phyloP scores from a whole-genome alignment of 768 basidiomycete species.

The Leccinellum rugosiceps region DNA sequence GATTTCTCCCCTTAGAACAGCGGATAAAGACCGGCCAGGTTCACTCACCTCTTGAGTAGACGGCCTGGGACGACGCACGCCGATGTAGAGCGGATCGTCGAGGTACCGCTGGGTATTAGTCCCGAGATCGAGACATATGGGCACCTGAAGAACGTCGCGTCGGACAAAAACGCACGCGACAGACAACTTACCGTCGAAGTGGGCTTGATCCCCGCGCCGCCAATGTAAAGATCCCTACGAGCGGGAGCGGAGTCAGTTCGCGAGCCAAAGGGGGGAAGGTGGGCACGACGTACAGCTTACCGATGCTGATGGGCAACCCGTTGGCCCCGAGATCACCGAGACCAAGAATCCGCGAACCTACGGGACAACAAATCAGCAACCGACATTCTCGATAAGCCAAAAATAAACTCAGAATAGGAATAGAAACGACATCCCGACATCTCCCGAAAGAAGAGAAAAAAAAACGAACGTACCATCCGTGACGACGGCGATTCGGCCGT shows the following conservation, averaged over 20 bases:
- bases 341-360: slow-evolving; percentile 72
- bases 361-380: no score
- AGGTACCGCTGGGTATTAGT: slow-evolving; percentile 68
- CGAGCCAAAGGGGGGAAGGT: neutral
- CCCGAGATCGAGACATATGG: slow-evolving; percentile 71
- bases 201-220: slow-evolving; percentile 63
- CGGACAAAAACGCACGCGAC: neutral
- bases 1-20: neutral
- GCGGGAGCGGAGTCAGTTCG: neutral
- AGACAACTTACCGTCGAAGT: slow-evolving; percentile 36
- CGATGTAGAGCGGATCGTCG: slow-evolving; percentile 74
- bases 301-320: slow-evolving; percentile 56
- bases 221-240: slow-evolving; percentile 61
- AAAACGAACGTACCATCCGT: slow-evolving; percentile 55
- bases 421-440: neutral
- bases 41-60: slow-evolving; percentile 37
- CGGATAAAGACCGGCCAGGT: no score
- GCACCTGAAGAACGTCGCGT: slow-evolving; percentile 36
- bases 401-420: neutral
- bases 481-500: slow-evolving; percentile 67
- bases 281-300: slow-evolving; percentile 54
- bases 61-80: slow-evolving; percentile 56
- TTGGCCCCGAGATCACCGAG: slow-evolving; percentile 47
- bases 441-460: neutral
- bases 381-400: neutral